A percentile compares a stretch with the other conserved stretches of the same genome.
Conservation (phyloP, 2,329 filamentous ascomycete species). For the Kalmusia sp. region DNA sequence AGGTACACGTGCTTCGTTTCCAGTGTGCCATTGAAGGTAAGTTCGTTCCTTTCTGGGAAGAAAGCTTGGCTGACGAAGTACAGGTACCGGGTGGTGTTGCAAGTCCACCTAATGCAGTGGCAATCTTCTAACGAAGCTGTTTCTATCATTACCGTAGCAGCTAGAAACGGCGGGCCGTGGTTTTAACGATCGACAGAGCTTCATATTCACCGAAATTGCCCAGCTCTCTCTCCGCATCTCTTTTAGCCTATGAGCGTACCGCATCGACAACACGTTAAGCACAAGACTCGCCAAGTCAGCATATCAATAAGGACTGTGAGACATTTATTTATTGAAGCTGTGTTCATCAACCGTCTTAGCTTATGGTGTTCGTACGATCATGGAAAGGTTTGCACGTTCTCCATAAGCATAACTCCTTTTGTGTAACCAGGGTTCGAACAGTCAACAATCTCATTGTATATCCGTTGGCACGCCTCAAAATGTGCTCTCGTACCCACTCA, state of each 20-base stretch:
- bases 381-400: too few relatives aligned
- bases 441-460: background rate
- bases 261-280: background rate
- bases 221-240: background rate
- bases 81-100: slow-evolving; percentile 57
- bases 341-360: background rate
- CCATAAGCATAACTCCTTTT: background rate
- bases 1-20: slow-evolving; percentile 68
- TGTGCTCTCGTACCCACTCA: too few relatives aligned
- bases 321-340: background rate
- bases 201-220: background rate
- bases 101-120: slow-evolving; percentile 47
- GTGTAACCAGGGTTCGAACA: background rate
- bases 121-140: slow-evolving; percentile 43
- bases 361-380: background rate
- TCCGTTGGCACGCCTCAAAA: too few relatives aligned
- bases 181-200: background rate
- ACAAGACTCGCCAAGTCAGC: background rate
- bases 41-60: background rate
- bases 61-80: slow-evolving; percentile 12
- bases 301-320: background rate
- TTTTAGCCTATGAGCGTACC: background rate
- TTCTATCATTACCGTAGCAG: background rate
- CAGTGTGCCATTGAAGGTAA: slow-evolving; percentile 63
- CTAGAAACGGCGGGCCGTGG: background rate